Percentiles rank a stretch among this genome's conserved stretches.
phyloP scores from a whole-genome alignment of 1,284 basidiomycete species.

The Exobasidium cylindrosporum region DNA sequence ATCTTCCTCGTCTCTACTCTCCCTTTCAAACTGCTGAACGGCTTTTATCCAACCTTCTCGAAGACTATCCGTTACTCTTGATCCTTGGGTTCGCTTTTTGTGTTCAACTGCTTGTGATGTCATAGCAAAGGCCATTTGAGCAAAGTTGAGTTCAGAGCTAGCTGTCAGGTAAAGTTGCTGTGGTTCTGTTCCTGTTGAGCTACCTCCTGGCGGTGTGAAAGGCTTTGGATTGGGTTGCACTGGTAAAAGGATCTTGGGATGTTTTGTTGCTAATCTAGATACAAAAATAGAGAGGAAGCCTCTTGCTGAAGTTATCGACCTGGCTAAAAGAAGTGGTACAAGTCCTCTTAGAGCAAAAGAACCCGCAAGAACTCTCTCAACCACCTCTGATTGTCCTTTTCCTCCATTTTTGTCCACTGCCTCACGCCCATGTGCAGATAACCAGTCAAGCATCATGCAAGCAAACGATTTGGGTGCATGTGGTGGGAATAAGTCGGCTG shows the following conservation, averaged over 20 bases:
- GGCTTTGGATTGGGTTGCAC: conserved; percentile 50
- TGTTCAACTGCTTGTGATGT: conserved; percentile 24
- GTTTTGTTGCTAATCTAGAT: conserved; percentile 22
- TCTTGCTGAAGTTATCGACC: conserved; percentile 19
- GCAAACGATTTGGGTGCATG: conserved; percentile 31
- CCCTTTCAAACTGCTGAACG: conserved; percentile 33
- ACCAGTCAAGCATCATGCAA: conserved; percentile 40
- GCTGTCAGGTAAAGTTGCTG: conserved; percentile 43
- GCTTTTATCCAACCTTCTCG: conserved; percentile 29
- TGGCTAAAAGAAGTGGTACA: conserved; percentile 31
- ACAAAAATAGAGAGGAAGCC: conserved; percentile 37
- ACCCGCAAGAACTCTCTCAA: conserved; percentile 38
- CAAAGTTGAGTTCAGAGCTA: conserved; percentile 48
- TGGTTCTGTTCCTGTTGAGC: conserved; percentile 12
- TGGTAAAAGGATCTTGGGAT: conserved; percentile 42
- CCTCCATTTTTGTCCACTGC: conserved; percentile 26
- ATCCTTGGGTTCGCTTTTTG: conserved; percentile 5
- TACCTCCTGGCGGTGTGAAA: conserved; percentile 35
- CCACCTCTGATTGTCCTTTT: conserved; percentile 20
- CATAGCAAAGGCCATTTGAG: conserved; percentile 45
- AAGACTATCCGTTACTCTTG: conserved; percentile 24
- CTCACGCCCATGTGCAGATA: conserved; percentile 24
- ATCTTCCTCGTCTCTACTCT: conserved; percentile 28
- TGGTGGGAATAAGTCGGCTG: conserved; percentile 21
- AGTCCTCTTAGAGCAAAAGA: conserved; percentile 36